A percentile compares a stretch with the other conserved stretches of the same genome.
phyloP scores from a whole-genome alignment of 2,329 filamentous ascomycete species.

The Endoconidiophora laricicola region DNA sequence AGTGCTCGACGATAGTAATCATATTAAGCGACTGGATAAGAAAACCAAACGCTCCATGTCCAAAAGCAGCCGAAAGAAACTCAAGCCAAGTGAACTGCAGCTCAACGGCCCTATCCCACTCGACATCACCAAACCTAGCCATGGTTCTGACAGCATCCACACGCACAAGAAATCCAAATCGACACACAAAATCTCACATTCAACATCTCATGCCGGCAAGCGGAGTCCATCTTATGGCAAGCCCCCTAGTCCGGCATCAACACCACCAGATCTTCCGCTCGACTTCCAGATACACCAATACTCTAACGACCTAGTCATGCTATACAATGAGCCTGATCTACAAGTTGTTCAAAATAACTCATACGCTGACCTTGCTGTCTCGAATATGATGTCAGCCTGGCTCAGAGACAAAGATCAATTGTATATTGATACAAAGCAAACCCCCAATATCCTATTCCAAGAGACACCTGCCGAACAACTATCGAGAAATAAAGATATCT shows the following conservation, averaged over 20 bases:
- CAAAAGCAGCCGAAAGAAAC: conserved; percentile 80
- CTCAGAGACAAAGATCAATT: conserved; percentile 56
- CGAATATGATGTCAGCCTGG: conserved; percentile 63
- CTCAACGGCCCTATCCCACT: conserved; percentile 20
- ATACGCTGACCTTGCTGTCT: conserved; percentile 58
- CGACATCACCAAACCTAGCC: neutral
- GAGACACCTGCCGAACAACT: conserved; percentile 28
- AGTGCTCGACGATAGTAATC: conserved; percentile 31
- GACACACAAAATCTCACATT: conserved; percentile 55
- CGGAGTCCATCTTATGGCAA: conserved; percentile 48
- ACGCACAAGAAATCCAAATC: conserved; percentile 65
- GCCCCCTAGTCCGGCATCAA: conserved; percentile 60
- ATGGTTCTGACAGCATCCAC: neutral
- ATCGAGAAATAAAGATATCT: conserved; percentile 26
- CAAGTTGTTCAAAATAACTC: conserved; percentile 54
- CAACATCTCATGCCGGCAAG: conserved; percentile 50
- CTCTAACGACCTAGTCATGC: conserved; percentile 56
- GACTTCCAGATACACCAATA: conserved; percentile 51
- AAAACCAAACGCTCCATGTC: conserved; percentile 57
- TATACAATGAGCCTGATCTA: conserved; percentile 46
- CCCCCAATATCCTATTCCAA: conserved; percentile 52
- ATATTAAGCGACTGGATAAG: conserved; percentile 23
- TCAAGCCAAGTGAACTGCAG: conserved; percentile 51
- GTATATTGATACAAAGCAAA: conserved; percentile 48
- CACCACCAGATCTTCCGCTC: conserved; percentile 47